These are phyloP conservation scores for Dimargaris xerosporica DNA, from an alignment of 192 early-diverging fungal genomes.

Conservation along the genomic window DNA sequence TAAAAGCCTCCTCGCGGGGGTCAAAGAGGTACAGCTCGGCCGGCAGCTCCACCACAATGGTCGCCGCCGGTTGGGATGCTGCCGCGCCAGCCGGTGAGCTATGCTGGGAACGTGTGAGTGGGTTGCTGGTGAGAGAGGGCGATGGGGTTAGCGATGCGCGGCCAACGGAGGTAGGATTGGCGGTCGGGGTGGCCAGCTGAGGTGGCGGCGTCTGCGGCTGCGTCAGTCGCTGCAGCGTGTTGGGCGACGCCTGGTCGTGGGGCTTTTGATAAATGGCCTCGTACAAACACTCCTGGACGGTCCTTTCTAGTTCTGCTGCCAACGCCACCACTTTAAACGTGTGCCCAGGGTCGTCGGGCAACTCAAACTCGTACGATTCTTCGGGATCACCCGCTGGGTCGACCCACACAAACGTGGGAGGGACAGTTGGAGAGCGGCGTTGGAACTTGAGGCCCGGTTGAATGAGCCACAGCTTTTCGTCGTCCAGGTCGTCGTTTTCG, in stretches of 20 bases:
- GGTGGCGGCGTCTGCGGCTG: background rate
- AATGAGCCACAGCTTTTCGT: slow-evolving; percentile 57
- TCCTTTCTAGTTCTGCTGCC: background rate
- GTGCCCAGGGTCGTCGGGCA: slow-evolving; percentile 13
- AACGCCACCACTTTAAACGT: background rate
- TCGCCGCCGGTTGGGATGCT: background rate
- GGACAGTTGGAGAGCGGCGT: slow-evolving; percentile 19
- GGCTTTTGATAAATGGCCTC: background rate
- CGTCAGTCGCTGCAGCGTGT: background rate
- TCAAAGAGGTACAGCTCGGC: slow-evolving; percentile 59
- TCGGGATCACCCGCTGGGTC: slow-evolving; percentile 23
- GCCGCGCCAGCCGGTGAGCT: background rate
- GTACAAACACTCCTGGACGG: background rate
- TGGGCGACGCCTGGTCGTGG: background rate
- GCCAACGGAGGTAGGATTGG: background rate
- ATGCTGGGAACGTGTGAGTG: background rate
- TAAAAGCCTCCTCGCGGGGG: slow-evolving; percentile 27
- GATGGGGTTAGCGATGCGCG: background rate
- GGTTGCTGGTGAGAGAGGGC: background rate
- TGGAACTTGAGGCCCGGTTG: slow-evolving; percentile 36
- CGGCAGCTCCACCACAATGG: background rate
- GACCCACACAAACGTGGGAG: slow-evolving; percentile 32
- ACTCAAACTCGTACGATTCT: slow-evolving; percentile 12
- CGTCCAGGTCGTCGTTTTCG: slow-evolving; percentile 22
- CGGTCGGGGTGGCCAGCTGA: too few species aligned